phyloP scores from a whole-genome alignment of 2,329 filamentous ascomycete species.

The Claviceps humidiphila region DNA sequence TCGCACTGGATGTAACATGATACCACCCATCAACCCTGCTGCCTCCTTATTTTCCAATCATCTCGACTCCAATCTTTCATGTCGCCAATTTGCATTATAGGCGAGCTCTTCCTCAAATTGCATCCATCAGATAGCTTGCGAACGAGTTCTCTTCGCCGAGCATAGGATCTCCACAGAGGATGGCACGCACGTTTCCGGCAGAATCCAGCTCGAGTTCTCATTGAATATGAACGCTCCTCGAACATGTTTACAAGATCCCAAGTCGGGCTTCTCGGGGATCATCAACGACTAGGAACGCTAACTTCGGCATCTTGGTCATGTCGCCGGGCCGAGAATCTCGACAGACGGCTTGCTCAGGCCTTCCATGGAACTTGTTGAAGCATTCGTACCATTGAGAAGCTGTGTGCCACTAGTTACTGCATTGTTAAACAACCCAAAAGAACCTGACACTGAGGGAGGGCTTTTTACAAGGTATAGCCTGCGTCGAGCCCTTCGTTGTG shows the following conservation, averaged over 20 bases:
- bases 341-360: no score
- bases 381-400: not conserved
- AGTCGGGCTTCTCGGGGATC: not conserved
- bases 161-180: constrained; percentile 7
- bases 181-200: constrained; percentile 11
- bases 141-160: constrained; percentile 6
- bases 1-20: not conserved
- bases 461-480: not conserved
- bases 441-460: not conserved
- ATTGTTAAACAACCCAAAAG: not conserved
- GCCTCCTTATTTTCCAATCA: not conserved
- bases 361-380: not conserved
- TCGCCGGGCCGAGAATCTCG: no score
- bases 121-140: constrained; percentile 12
- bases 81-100: not conserved
- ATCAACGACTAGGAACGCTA: constrained; percentile 17
- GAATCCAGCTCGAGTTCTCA: not conserved
- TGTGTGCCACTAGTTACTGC: no score
- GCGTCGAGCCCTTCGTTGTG: not conserved
- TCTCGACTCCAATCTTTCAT: not conserved
- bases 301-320: constrained; percentile 7
- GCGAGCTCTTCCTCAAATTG: constrained; percentile 9
- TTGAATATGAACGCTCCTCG: not conserved
- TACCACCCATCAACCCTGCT: not conserved
- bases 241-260: not conserved